Evolutionary conservation across 2,329 filamentous ascomycete species (phyloP).

Genomic region (Penicillium glabrum): DNA sequence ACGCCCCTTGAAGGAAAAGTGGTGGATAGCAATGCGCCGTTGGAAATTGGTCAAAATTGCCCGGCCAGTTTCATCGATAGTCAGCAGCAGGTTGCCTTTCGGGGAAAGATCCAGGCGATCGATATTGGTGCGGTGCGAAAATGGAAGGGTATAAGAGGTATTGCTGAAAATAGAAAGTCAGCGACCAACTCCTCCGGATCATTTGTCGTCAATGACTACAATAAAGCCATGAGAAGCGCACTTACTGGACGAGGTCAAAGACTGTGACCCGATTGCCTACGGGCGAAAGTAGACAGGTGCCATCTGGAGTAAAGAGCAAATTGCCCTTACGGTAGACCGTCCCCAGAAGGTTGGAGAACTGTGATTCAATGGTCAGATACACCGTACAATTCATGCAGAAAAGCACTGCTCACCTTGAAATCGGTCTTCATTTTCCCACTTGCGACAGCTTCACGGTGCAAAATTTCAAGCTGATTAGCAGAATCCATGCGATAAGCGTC

Average conservation of each 20-base stretch:
- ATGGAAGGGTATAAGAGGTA: slow-evolving; percentile 56
- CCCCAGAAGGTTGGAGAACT: slow-evolving; percentile 98
- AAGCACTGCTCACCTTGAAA: slow-evolving; percentile 71
- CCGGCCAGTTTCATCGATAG: slow-evolving; percentile 90
- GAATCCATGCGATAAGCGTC: slow-evolving; percentile 22
- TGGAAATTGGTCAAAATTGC: slow-evolving; percentile 90
- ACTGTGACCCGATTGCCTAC: slow-evolving; percentile 95
- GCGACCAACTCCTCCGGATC: neutral
- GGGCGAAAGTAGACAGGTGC: slow-evolving; percentile 90
- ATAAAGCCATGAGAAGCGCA: neutral
- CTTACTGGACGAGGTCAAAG: slow-evolving; percentile 91
- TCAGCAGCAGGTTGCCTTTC: slow-evolving; percentile 85
- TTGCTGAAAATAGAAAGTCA: slow-evolving; percentile 29
- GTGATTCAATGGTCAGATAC: slow-evolving; percentile 2
- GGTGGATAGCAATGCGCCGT: slow-evolving; percentile 81
- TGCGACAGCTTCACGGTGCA: slow-evolving; percentile 24
- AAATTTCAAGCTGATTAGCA: slow-evolving; percentile 20
- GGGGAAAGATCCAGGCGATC: slow-evolving; percentile 83
- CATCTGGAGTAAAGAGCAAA: slow-evolving; percentile 93
- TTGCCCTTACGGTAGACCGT: slow-evolving; percentile 99
- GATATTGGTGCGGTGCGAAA: slow-evolving; percentile 93
- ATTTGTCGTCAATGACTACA: neutral
- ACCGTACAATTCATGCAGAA: neutral
- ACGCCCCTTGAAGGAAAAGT: slow-evolving; percentile 88
- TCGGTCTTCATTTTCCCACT: slow-evolving; percentile 83